phyloP scores from a whole-genome alignment of 108 stramenopile genomes.

The Aurantiochytrium sp. region DNA sequence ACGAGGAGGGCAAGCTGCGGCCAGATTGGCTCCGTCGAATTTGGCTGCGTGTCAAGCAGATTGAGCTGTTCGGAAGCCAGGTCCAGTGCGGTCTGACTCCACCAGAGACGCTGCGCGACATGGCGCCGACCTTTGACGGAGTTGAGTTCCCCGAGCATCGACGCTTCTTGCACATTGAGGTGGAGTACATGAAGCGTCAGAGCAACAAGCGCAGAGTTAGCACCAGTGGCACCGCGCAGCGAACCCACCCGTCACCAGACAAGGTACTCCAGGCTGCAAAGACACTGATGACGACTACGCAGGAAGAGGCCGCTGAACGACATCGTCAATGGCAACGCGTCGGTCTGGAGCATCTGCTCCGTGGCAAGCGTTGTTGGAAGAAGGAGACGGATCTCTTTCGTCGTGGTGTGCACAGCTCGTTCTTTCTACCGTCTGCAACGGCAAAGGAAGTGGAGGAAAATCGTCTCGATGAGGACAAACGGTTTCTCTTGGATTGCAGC shows the following conservation, averaged over 20 bases:
- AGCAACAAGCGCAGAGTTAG: neutral
- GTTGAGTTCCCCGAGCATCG: neutral
- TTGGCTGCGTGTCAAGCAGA: neutral
- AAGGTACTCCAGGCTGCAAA: neutral
- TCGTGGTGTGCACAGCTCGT: neutral
- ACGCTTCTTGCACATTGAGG: neutral
- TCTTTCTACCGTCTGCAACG: neutral
- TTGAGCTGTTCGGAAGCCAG: conserved; percentile 16
- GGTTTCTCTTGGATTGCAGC: neutral
- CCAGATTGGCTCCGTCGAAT: neutral
- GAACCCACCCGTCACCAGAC: neutral
- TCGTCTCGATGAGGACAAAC: neutral
- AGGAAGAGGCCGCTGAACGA: neutral
- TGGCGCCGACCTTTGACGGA: neutral
- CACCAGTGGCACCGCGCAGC: neutral
- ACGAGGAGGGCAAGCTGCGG: neutral
- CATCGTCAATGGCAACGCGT: neutral
- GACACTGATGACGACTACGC: neutral
- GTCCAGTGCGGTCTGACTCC: neutral
- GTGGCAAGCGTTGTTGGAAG: neutral
- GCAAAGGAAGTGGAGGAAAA: neutral
- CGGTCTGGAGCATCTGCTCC: neutral
- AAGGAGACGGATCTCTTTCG: neutral
- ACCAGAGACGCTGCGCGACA: neutral
- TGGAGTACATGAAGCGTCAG: neutral